Evolutionary conservation across 2,329 filamentous ascomycete genomes (phyloP), one percentile per base, ranked within the genome.

Genomic region (Zymoseptoria passerinii): DNA sequence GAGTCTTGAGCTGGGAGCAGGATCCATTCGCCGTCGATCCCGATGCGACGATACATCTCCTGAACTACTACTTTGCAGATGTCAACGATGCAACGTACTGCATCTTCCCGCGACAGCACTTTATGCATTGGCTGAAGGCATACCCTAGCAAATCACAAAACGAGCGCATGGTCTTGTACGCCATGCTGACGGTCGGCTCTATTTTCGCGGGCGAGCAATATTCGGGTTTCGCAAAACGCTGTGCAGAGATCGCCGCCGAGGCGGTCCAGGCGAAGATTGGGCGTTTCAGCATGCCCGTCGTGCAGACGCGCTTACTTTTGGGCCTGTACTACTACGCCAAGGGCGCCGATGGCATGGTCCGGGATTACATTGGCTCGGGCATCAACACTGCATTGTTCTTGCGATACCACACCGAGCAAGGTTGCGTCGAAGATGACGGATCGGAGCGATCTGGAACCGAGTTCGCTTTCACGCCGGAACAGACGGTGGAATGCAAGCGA

Each of bases 221-320:
- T 19, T 72, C 78, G 4, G 59, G 60, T 1, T 66, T 70, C 48
- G 76, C 81, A 18, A 75, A 74, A 58, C 71, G 74, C 19, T 84
- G 81, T 65, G 76, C 77, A 8, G 73, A 76, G 44, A 80, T 86
- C 53, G 83, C 84, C 3, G 76, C 81, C 52, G 82, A 82, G 66
- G 84, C 83, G 1, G 76, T 80, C 50, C 76, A 80, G 49, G 75
- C 76, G 55, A 76, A 76, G 29, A 76, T 79, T 59, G 78, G 81
- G 19, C 75, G 69, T 7, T 79, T 83, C 59, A 82, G 76, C 57
- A 71, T 90, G 53, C 84, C 89, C 63, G 74, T 89, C 50, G 83
- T 85, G 10, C 87, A 90, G 68, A 81, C 81, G 52, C 80, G 84
- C 56, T 74, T 90, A n/a, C 76, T 89, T 16, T 77, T 90, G 48